phyloP scores from a whole-genome alignment of 1,284 basidiomycete species.

The Schizophyllum commune region DNA sequence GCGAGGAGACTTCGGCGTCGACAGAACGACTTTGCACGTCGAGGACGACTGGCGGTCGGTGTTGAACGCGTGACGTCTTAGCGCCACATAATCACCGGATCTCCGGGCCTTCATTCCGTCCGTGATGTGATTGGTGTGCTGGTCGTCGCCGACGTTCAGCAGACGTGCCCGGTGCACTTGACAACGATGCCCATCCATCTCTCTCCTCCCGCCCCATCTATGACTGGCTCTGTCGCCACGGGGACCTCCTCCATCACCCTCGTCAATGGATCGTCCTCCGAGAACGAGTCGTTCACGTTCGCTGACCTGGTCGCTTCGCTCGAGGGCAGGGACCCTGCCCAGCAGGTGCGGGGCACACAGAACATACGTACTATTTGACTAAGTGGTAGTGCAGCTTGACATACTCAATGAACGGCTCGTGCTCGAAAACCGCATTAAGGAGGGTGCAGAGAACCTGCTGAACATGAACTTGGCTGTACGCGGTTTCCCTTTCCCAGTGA shows the following conservation, averaged over 20 bases:
- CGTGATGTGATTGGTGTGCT: too few species aligned
- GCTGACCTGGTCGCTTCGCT: conserved; percentile 24
- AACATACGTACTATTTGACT: background rate
- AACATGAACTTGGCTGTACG: conserved; percentile 55
- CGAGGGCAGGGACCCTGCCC: conserved; percentile 33
- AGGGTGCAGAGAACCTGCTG: conserved; percentile 80
- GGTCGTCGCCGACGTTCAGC: too few species aligned
- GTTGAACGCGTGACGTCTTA: too few species aligned
- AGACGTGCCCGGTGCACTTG: background rate
- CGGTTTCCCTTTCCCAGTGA: conserved; percentile 13
- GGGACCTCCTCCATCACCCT: conserved; percentile 9
- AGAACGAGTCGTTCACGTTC: conserved; percentile 20
- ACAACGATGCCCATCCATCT: conserved; percentile 4
- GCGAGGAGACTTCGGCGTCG: too few species aligned
- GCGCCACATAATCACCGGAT: too few species aligned
- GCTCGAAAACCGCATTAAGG: conserved; percentile 71
- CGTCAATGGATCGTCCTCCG: conserved; percentile 1
- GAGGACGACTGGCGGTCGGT: too few species aligned
- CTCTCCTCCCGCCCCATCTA: background rate
- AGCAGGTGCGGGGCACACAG: conserved; percentile 29
- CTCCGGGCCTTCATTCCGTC: too few species aligned
- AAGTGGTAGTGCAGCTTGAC: conserved; percentile 39
- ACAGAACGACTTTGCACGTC: too few species aligned
- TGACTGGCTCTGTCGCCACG: background rate
- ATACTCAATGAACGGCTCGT: conserved; percentile 60